phyloP scores from a whole-genome alignment of 352 stramenopile genomes.

The Globisporangium middletonii region DNA sequence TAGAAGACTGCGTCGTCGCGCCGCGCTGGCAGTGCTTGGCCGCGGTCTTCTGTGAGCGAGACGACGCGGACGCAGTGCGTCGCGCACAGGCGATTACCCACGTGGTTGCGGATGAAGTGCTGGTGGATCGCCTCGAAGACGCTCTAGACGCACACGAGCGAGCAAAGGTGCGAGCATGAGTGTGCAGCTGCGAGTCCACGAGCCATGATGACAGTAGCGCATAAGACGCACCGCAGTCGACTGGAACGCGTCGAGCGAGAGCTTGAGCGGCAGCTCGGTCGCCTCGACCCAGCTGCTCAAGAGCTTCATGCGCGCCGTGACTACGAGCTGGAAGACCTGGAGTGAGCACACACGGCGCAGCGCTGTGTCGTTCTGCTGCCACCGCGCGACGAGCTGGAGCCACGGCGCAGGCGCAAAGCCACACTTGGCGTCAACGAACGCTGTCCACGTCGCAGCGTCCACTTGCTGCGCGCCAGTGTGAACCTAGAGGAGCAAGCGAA shows the following conservation, averaged over 20 bases:
- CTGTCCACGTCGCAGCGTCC: conserved; percentile 6
- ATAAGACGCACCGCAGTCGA: conserved; percentile 19
- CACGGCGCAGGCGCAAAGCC: conserved; percentile 6
- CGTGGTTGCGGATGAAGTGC: conserved; percentile 45
- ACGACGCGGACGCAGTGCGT: conserved; percentile 31
- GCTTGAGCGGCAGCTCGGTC: conserved; percentile 13
- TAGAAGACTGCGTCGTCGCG: conserved; percentile 21
- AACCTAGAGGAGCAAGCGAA: conserved; percentile 4
- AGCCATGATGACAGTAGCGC: neutral
- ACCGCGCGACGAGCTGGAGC: neutral
- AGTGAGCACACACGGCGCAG: conserved; percentile 10
- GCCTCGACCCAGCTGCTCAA: conserved; percentile 23
- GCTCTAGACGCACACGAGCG: conserved; percentile 16
- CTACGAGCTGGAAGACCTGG: conserved; percentile 24
- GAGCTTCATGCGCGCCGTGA: conserved; percentile 30
- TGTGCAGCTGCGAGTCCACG: neutral
- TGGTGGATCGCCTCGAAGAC: conserved; percentile 49
- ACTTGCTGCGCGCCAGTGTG: conserved; percentile 4
- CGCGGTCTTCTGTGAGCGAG: conserved; percentile 33
- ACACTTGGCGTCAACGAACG: conserved; percentile 3
- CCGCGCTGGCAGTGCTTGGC: neutral
- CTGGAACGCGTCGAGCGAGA: conserved; percentile 40
- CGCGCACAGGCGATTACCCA: conserved; percentile 27
- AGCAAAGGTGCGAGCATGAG: neutral
- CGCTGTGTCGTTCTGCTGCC: too few relatives aligned